These are phyloP conservation scores for Colletotrichum orchidophilum DNA, from an alignment of 2,329 filamentous ascomycete species.

Conservation along the genomic window DNA sequence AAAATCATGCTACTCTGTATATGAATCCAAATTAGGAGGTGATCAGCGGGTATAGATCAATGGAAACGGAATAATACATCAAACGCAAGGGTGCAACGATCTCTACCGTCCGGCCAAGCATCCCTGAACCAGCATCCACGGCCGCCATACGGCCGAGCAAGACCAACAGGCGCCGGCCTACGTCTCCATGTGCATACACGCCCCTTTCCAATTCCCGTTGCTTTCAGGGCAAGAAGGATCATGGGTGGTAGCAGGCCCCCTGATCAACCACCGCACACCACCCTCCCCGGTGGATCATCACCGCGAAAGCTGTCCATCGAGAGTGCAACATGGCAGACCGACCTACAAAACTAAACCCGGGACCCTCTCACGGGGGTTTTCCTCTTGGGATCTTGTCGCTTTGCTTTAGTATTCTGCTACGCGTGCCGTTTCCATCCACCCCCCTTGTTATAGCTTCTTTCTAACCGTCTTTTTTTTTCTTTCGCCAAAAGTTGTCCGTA, in stretches of 20 bases:
- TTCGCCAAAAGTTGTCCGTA: too few species aligned
- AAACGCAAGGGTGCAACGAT: not conserved
- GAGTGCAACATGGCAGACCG: not conserved
- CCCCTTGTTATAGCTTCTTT: not conserved
- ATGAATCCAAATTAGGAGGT: not conserved
- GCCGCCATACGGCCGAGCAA: not conserved
- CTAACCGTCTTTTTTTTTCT: not conserved
- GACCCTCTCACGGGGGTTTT: not conserved
- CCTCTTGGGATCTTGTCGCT: not conserved
- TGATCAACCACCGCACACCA: not conserved
- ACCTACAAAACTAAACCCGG: constrained; percentile 14
- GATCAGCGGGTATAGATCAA: not conserved
- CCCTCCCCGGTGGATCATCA: constrained; percentile 8
- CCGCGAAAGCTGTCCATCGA: not conserved
- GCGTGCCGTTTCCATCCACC: not conserved
- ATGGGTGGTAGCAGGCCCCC: not conserved
- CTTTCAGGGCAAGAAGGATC: not conserved
- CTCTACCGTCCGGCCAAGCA: not conserved
- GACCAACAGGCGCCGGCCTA: not conserved
- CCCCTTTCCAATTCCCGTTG: not conserved
- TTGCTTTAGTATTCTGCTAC: constrained; percentile 4
- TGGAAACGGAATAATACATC: not conserved
- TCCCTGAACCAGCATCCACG: not conserved
- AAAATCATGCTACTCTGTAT: not conserved
- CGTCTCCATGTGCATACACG: not conserved